Evolutionary conservation across 768 basidiomycete genomes (phyloP), one percentile per base, ranked within the genome.

Genomic region (Naganishia onofrii): DNA sequence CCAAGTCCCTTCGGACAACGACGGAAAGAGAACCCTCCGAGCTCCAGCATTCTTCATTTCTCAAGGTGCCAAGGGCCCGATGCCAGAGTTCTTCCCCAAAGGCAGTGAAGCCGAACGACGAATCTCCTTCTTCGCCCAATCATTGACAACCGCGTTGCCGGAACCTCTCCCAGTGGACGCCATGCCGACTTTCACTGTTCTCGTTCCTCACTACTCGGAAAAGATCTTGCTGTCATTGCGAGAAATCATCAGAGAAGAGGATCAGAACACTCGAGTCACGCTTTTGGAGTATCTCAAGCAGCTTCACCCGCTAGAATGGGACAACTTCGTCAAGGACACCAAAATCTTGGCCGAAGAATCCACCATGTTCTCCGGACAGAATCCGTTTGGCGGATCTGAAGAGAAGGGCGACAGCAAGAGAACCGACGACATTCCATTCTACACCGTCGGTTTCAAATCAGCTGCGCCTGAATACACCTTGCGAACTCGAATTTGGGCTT

Each of bases 171-270:
- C 94, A 17, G 92, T 99, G 52, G 94, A 98, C 80, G 91, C 93
- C n/a, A 98, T 99, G 96, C 96, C 96, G 1, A 97, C 95, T 0
- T 99, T 99, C 85, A 98, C 96, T 54, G 94, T 99, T 28, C 84
- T 99, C 67, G 96, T 93, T 0, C 96, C 96, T 17, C 96, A 99
- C 82, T 99, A 99, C 81, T 96, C 90, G 71, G 96, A 99, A 82
- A 99, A 99, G 91, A 98, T 97, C 73, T 84, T 99, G 58, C 86
- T 99, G 12, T 97, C 95, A 2, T 86, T 99, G 2, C 88, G 96
- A 72, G 96, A 98, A 82, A 99, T 99, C 79, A 99, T 99, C 77
- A 89, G 95, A 74, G 95, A 99, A 82, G 93, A 97, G 79, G 93
- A 98, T 81, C 91, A 95, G 81, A 90, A 93, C 81, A 92, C 93